Evolutionary conservation across 1,284 basidiomycete genomes (phyloP), one percentile per base, ranked within the genome.

Genomic region (Cutaneotrichosporon dermatis): DNA sequence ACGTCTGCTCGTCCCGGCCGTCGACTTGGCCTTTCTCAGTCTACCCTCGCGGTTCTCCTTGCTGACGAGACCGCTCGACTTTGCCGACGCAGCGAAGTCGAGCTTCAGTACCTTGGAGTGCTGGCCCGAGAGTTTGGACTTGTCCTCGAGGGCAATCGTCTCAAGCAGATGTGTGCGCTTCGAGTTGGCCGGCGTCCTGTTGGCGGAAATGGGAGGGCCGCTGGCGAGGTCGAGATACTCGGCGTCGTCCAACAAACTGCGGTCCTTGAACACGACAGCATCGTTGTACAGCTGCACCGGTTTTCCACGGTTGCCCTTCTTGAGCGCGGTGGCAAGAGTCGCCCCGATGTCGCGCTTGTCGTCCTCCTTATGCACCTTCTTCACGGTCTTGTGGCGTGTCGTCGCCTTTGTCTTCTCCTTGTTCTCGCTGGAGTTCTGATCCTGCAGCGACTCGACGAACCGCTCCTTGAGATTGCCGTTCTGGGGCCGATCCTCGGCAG

Each of bases 151-250:
- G 25, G 76, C 79, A 57, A 80, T 77, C 33, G 73, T 66, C 51
- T 80, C 79, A 3, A 80, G 73, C 40, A 75, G 58, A 3, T 74
- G 70, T 36, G 66, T 70, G 54, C 72, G 71, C 62, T 80, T 79
- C 37, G 76, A 77, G 4, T 75, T 71, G 6, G 70, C 70, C 6
- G 51, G 51, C 5, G 13, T 41, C 4, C 79, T 69, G 46, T 75
- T 72, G 0, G 74, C 68, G 25, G 76, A 70, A 3, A 78, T 67
- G 1, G 80, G 80, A 6, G 77, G 77, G 2, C 81, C 80, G 25
- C 73, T 62, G 3, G 80, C 80, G 3, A 82, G 68, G 58, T 82
- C 81, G 37, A 82, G 76, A 57, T 79, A 78, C 58, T 80, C 80
- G 59, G 78, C 75, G 12, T 72, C 69, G 49, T 75, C 71, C 33